A percentile compares a stretch with the other conserved stretches of the same genome.
Conservation (phyloP, 2,329 filamentous ascomycete species). For the Diplodia mutila region DNA sequence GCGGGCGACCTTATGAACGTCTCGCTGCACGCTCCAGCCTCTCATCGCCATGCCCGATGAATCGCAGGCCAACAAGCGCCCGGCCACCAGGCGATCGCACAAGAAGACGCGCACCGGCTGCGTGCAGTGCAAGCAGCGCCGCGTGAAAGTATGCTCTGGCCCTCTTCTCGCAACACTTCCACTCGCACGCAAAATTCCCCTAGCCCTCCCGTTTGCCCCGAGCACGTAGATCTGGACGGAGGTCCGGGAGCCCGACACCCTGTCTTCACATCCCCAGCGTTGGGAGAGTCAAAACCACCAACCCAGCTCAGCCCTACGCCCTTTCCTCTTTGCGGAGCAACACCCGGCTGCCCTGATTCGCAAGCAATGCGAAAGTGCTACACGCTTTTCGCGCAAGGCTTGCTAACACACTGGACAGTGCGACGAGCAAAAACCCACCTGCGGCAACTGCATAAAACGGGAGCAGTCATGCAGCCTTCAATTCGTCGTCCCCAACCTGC, state of each 20-base stretch:
- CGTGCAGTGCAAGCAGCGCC: conserved; percentile 24
- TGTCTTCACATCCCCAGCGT: background rate
- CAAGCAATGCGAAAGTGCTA: no score
- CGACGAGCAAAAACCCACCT: conserved; percentile 38
- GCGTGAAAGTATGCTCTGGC: conserved; percentile 20
- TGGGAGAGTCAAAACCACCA: background rate
- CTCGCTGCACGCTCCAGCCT: conserved; percentile 5
- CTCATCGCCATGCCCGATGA: conserved; percentile 18
- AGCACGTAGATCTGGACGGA: background rate
- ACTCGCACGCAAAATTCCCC: background rate
- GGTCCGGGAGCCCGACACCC: background rate
- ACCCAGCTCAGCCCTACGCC: background rate
- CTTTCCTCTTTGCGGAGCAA: background rate
- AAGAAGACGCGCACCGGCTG: conserved; percentile 27
- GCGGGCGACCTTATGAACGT: conserved; percentile 5
- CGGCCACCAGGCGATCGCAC: conserved; percentile 21
- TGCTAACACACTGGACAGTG: conserved; percentile 29
- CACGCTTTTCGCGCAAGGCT: no score
- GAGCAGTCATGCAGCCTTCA: conserved; percentile 36
- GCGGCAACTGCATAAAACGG: conserved; percentile 39
- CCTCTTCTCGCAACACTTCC: background rate
- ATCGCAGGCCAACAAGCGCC: conserved; percentile 11
- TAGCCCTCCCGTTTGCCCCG: background rate
- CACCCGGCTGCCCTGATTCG: no score
- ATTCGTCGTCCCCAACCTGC: conserved; percentile 28